These are phyloP conservation scores for Pseudogymnoascus sp. DNA, from an alignment of 2,329 filamentous ascomycete genomes.

Conservation along the genomic window DNA sequence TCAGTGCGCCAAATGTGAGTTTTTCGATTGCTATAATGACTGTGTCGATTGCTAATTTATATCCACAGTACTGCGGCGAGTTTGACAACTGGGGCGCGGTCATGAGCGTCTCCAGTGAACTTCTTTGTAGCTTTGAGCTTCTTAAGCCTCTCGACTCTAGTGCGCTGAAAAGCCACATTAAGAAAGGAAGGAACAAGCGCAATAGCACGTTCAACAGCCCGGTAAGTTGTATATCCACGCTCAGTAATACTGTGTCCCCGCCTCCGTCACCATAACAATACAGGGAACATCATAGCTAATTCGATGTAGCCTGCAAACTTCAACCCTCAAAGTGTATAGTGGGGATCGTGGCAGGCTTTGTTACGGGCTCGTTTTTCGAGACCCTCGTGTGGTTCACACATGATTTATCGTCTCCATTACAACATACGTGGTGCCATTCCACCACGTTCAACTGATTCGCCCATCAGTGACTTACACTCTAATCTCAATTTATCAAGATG, in stretches of 20 bases:
- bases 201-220: conserved; percentile 95
- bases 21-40: not conserved
- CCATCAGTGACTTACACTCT: not conserved
- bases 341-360: not conserved
- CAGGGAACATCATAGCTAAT: not conserved
- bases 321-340: conserved; percentile 14
- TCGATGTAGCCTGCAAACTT: conserved; percentile 14
- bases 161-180: conserved; percentile 95
- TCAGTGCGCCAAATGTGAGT: conserved; percentile 92
- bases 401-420: not conserved
- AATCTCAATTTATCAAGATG: not conserved
- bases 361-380: not conserved
- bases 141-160: conserved; percentile 94
- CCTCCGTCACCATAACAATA: not conserved
- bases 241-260: not conserved
- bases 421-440: conserved; percentile 2
- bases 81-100: conserved; percentile 99
- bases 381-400: not conserved
- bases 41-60: not conserved
- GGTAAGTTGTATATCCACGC: conserved; percentile 13
- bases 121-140: conserved; percentile 94
- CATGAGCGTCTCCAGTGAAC: conserved; percentile 90
- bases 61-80: conserved; percentile 79
- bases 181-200: conserved; percentile 90
- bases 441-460: not conserved